Evolutionary conservation across 306 rosid species (phyloP).

Genomic region (Lotus japonicus): DNA sequence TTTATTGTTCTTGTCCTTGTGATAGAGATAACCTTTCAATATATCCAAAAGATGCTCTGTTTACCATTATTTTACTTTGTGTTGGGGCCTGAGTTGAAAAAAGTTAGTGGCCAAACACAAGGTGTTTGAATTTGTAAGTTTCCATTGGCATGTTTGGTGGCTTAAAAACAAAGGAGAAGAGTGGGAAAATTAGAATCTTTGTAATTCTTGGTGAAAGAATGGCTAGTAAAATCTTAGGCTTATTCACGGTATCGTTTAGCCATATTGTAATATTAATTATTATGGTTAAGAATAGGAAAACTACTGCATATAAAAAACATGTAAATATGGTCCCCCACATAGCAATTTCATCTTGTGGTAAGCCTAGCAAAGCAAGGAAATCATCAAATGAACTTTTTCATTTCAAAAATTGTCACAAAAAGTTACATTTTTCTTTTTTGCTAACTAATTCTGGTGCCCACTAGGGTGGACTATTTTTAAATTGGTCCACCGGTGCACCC

Average conservation of each 20-base stretch:
- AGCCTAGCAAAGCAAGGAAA: not conserved
- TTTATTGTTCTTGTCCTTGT: not conserved
- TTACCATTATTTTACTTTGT: not conserved
- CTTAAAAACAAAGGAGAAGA: not conserved
- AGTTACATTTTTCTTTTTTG: no score
- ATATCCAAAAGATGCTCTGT: not conserved
- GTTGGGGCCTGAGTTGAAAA: not conserved
- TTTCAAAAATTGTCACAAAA: no score
- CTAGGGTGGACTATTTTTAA: no score
- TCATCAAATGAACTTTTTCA: not conserved
- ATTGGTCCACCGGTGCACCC: no score
- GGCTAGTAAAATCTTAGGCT: not conserved
- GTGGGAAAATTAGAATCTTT: not conserved
- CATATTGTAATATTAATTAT: no score
- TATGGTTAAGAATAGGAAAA: no score
- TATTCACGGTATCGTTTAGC: not conserved
- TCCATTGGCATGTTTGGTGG: not conserved
- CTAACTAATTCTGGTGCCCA: no score
- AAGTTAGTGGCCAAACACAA: not conserved
- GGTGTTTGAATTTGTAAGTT: constrained; percentile 8
- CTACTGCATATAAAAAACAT: no score
- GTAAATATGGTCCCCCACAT: no score
- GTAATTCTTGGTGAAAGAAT: not conserved
- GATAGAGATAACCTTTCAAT: constrained; percentile 1
- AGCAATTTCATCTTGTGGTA: no score